Base-by-base conservation (phyloP, 768 basidiomycete genomes). In the Clavaria fumosa region DNA sequence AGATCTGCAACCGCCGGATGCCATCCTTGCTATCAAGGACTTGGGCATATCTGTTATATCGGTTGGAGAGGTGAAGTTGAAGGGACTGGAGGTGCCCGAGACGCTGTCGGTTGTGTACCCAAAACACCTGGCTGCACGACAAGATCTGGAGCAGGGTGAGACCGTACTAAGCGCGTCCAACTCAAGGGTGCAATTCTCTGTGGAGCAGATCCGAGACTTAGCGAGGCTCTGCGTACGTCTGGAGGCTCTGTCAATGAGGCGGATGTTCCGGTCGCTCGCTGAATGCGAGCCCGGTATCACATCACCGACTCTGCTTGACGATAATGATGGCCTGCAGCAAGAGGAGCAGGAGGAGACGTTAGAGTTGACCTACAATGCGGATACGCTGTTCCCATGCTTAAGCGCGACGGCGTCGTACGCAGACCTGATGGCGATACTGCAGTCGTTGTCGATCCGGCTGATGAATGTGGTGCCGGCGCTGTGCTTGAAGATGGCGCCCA, bases 11-110 rank as follows among this genome's bases (percentile, higher is more conserved):
- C 67, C 72, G 4, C 48, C 57, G 1, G 63, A 70, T 31, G 79
- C 74, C 7, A 61, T 91, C 35, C 79, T 85, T 17, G 83, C 76
- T 5, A 75, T 97, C 42, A 70, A 70, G 21, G 63, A 71, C 17
- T 64, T 90, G 47, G 78, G 78, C 1, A 63, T 88, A 24, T 61
- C 66, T 23, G 67, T 90, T 39, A 66, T 76, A 22, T 64, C 67
- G n/a, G 67, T 91, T 12, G 93, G 95, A 4, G 89, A 96, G 57
- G 69, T 78, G 45, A 89, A 86, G 53, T 72, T 97, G 44, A 97
- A 97, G 57, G 95, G 95, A 7, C 63, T 97, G 35, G 93, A 97
- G 57, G 66, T 84, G 1, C 86, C 89, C 1, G 93, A 96, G 57
- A 66, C 70, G 45, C 63, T 97, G 15, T 83, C 86, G n/a, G 54